phyloP scores from a whole-genome alignment of 1,139 yeast genomes.

The Debaryomycetaceae sp. region DNA sequence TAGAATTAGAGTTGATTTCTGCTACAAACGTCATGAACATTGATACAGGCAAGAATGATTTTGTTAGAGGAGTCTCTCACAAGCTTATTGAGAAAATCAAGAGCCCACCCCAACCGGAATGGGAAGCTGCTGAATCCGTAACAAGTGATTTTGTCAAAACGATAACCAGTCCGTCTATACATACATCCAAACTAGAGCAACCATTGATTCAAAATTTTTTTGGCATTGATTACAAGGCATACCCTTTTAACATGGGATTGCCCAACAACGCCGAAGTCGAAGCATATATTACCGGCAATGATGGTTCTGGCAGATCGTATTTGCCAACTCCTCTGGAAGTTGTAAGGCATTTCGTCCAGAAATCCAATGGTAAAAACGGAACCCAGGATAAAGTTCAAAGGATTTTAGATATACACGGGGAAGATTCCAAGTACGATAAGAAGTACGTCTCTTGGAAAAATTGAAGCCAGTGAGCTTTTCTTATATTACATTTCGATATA shows the following conservation, averaged over 20 bases:
- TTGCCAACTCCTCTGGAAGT: slow-evolving; percentile 69
- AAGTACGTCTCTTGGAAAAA: slow-evolving; percentile 59
- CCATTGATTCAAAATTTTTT: slow-evolving; percentile 45
- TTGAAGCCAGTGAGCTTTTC: slow-evolving; percentile 6
- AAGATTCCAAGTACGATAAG: slow-evolving; percentile 51
- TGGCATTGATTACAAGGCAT: slow-evolving; percentile 52
- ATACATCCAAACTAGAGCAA: slow-evolving; percentile 28
- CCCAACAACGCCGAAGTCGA: slow-evolving; percentile 64
- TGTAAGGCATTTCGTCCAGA: slow-evolving; percentile 52
- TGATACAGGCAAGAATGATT: slow-evolving; percentile 55
- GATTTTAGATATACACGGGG: slow-evolving; percentile 60
- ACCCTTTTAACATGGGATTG: slow-evolving; percentile 78
- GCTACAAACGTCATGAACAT: slow-evolving; percentile 72
- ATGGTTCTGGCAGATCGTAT: slow-evolving; percentile 58
- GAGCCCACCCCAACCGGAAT: slow-evolving; percentile 45
- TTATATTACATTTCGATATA: slow-evolving; percentile 1
- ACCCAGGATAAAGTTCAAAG: slow-evolving; percentile 54
- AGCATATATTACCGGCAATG: slow-evolving; percentile 61
- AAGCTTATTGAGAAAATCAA: slow-evolving; percentile 66
- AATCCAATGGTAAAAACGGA: slow-evolving; percentile 57
- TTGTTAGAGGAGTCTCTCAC: slow-evolving; percentile 73
- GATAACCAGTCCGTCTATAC: slow-evolving; percentile 20
- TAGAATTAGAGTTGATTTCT: slow-evolving; percentile 69
- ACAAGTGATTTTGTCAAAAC: slow-evolving; percentile 19
- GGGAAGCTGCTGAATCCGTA: slow-evolving; percentile 33